Base-by-base conservation (phyloP, 495 filamentous ascomycete species). In the Penicillium parvum region DNA sequence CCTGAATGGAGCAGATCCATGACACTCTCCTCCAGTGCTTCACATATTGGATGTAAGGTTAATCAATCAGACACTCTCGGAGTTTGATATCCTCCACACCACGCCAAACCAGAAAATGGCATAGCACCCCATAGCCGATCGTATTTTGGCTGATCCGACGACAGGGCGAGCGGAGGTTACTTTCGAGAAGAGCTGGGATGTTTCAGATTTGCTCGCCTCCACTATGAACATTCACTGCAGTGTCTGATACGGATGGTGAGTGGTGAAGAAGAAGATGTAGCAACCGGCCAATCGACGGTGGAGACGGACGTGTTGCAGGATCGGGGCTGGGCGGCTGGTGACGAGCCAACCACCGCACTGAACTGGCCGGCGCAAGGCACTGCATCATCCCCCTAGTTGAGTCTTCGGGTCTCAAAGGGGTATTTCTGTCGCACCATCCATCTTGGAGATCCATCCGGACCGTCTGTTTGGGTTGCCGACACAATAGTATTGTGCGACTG, bases 1-100 rank as follows among this genome's bases (percentile, higher is more conserved):
- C 11, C 8, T 5, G 12, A 15, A 12, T 14, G 3, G 28, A 15
- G 7, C n/a, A n/a, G 23, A 27, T 5, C 23, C 6, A 6, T 27
- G 23, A 27, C n/a, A 11, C 11, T 25, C 14, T 26, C 22, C 19
- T 38, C 22, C 22, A 23, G 12, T 5, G 18, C 27, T 40, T 17
- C 10, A 17, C 18, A 25, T 29, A 29, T 18, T 18, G 14, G 12
- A 29, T 12, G 16, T 12, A 5, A 16, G 4, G 27, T 19, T 40
- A 59, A 56, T 59, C 28, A 59, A 53, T 42, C 45, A 38, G 52
- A 59, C 22, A 56, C 56, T 23, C 19, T 8, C 25, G 36, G 43
- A 40, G 48, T 58, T 50, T 48, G 45, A 50, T 45, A 40, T 42
- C 27, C 48, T 46, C 40, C 40, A 37, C 43, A 27, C 7, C 11